Evolutionary conservation across 2,329 filamentous ascomycete species (phyloP), one percentile per base, ranked within the genome.

Genomic region (Gliomastix tumulicola): DNA sequence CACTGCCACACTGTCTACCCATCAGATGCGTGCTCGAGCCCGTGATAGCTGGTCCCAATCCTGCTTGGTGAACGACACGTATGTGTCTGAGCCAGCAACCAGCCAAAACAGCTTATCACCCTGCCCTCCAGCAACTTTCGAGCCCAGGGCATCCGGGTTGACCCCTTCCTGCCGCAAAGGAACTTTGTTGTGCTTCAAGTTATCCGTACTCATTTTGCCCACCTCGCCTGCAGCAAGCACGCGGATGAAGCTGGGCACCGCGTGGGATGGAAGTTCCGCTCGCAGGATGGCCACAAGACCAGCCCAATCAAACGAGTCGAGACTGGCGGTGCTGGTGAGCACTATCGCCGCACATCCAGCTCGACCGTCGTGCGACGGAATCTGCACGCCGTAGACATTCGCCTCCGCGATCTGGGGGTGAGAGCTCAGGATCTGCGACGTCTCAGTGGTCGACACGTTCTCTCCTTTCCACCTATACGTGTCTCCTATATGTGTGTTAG

Each of bases 101-200:
- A 78, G 77, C 58, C 85, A 65, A 18, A 68, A 56, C 4, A 75
- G 38, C 20, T 56, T 49, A 37, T 73, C 70, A 3, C 57, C 53
- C 2, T 45, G 45, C 17, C 27, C 27, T 15, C 18, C 9, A 4
- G 27, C n/a, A 11, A 30, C 27, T 58, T 81, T 69, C 32, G 34
- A 35, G 11, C 34, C 23, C 16, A 38, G 30, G 12, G 31, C 19
- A 11, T 30, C 27, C 9, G 27, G 27, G 13, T 30, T n/a, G 27
- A 30, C 27, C n/a, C 27, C 27, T 30, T 30, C 27, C 9, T 11
- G 9, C 27, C 18, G 15, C 9, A 30, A 17, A 9, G 27, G 21
- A 30, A 72, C 55, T 27, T 89, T 89, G 52, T 87, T 85, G 59
- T 88, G 84, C 61, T 89, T 89, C 54, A 87, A 83, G 48, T 88